Conservation (phyloP, 2,329 filamentous ascomycete species). For the Phaeosphaeriaceae sp. region DNA sequence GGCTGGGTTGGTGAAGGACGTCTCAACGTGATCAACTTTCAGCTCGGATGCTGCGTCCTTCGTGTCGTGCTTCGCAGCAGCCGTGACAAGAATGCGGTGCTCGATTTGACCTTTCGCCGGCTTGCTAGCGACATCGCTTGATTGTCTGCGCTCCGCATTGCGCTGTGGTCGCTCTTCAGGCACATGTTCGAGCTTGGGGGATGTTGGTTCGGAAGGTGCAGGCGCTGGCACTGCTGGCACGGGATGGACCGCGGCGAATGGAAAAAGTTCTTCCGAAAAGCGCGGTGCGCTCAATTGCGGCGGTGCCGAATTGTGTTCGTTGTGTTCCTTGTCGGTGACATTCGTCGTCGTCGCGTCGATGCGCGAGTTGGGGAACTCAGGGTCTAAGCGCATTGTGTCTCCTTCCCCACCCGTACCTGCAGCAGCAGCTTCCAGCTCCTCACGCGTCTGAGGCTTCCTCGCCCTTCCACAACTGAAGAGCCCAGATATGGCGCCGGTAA, state of each 20-base stretch:
- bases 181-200: neutral
- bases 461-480: slow-evolving; percentile 15
- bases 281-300: neutral
- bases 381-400: slow-evolving; percentile 7
- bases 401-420: slow-evolving; percentile 4
- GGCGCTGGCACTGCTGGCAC: neutral
- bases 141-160: neutral
- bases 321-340: neutral
- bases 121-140: neutral
- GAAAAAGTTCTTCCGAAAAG: neutral
- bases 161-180: neutral
- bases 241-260: neutral
- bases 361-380: slow-evolving; percentile 4
- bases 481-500: slow-evolving; percentile 11
- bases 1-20: neutral
- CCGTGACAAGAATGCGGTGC: neutral
- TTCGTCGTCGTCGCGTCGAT: neutral
- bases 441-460: slow-evolving; percentile 10
- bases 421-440: neutral
- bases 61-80: too few relatives aligned
- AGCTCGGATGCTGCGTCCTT: neutral
- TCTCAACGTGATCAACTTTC: neutral
- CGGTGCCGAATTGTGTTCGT: neutral
- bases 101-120: neutral
- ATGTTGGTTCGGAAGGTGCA: neutral